Evolutionary conservation across 139 green algal genomes (phyloP).

Genomic region (Coccomyxa sp.): DNA sequence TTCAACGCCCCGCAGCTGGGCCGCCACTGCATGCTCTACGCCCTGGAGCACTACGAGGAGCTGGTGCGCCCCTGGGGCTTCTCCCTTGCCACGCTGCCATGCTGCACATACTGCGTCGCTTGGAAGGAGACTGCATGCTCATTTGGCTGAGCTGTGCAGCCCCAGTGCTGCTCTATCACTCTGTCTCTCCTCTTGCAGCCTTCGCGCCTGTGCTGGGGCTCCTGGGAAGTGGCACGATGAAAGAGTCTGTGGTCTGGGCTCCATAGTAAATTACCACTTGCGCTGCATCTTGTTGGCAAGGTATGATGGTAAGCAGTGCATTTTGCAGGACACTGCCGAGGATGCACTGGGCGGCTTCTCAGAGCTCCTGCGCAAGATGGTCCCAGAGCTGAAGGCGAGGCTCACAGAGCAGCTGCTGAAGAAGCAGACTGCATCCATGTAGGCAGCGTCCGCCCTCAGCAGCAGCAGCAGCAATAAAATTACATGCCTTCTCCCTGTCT

Average conservation of each 20-base stretch:
- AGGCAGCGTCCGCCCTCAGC: no score
- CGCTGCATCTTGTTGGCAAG: background rate
- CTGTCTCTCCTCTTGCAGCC: no score
- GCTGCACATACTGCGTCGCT: no score
- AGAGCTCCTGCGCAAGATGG: slow-evolving; percentile 46
- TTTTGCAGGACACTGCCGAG: slow-evolving; percentile 6
- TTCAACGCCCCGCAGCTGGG: slow-evolving; percentile 78
- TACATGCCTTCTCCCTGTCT: no score
- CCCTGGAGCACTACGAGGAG: slow-evolving; percentile 74
- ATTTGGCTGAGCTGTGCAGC: no score
- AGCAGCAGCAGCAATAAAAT: no score
- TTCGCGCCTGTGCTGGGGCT: no score
- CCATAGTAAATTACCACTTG: background rate
- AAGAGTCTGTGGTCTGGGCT: background rate
- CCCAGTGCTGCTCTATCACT: no score
- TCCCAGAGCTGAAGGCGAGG: slow-evolving; percentile 33
- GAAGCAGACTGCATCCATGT: background rate
- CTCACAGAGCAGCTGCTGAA: slow-evolving; percentile 43
- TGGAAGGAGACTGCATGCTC: no score
- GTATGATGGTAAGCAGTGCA: background rate
- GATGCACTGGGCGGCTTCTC: background rate
- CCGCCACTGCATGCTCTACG: slow-evolving; percentile 81
- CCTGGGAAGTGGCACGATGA: no score
- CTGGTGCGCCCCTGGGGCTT: slow-evolving; percentile 19
- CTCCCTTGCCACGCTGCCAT: no score